Evolutionary conservation across 257 asterid genomes (phyloP), one percentile per base, ranked within the genome.

Genomic region (Forsythia viridissima): DNA sequence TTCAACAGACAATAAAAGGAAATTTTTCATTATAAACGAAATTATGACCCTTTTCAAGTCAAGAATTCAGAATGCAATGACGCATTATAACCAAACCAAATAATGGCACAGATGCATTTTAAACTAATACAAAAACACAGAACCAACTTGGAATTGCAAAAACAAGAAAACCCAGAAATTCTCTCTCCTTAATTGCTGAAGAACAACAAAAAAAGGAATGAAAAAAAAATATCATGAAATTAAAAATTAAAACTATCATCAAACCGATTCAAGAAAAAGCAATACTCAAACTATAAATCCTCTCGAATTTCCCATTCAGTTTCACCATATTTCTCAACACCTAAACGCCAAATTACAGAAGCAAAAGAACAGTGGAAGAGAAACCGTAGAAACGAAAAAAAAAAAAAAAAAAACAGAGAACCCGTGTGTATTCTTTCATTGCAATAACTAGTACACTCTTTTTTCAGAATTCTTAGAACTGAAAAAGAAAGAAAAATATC

Each of bases 61-160:
- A 57, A 20, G 59, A 4, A 40, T 21, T 66, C 8, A 66, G 9
- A 76, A 59, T 34, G 42, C 34, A 77, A 9, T 24, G 75, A 67
- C 38, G 44, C 74, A 66, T 48, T 3, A 75, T 61, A 40, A 21
- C 48, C 18, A 59, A 21, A 3, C 4, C 43, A 51, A 42, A 68
- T 36, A 48, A 41, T 37, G 42, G 18, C 40, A 63, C 7, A 24
- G 30, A 59, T 15, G 12, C 37, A 39, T 16, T 76, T 21, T 34
- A 57, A 74, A 69, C 21, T 37, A 24, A 71, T 76, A 77, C 76
- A 52, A 72, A 37, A n/a, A 21, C 38, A 73, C 37, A 52, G 57
- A 73, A 78, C 12, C 66, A 67, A 75, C 77, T 40, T 40, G 21
- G 16, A 75, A 36, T 4, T 20, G 24, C 24, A 4, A 57, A 55